These are phyloP conservation scores for Sporothrix variecibatus DNA, from an alignment of 2,329 filamentous ascomycete species.

Conservation along the genomic window DNA sequence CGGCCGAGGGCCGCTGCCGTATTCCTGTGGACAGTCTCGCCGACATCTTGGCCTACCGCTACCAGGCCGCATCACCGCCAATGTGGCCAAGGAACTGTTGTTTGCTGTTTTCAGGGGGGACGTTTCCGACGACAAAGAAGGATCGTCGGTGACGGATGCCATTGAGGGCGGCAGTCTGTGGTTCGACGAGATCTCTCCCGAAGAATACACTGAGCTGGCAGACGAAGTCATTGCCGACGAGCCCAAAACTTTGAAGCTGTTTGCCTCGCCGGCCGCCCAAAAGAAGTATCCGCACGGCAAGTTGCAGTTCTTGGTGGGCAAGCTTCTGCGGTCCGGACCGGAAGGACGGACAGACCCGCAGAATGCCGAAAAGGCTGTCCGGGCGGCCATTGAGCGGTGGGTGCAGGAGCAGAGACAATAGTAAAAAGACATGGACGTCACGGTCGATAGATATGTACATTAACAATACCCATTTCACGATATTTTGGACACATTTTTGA, in stretches of 20 bases:
- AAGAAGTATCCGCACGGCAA: conserved; percentile 55
- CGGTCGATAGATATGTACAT: not conserved
- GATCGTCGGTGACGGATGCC: conserved; percentile 42
- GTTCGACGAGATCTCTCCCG: conserved; percentile 53
- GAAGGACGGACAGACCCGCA: conserved; percentile 58
- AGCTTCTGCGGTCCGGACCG: conserved; percentile 57
- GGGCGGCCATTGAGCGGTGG: conserved; percentile 36
- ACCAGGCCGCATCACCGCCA: conserved; percentile 54
- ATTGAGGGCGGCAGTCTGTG: conserved; percentile 54
- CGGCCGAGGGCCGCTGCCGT: conserved; percentile 51
- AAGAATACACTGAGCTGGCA: conserved; percentile 54
- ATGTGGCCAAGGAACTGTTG: conserved; percentile 60
- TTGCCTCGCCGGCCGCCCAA: conserved; percentile 35
- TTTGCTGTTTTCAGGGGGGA: conserved; percentile 54
- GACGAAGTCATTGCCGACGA: conserved; percentile 48
- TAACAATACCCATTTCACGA: not conserved
- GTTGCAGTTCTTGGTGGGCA: conserved; percentile 62
- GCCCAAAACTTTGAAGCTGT: conserved; percentile 50
- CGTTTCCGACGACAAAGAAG: conserved; percentile 34
- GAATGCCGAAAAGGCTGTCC: conserved; percentile 52
- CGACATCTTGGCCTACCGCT: conserved; percentile 53
- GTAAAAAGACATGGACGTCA: not conserved
- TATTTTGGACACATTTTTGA: not conserved
- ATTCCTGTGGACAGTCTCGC: conserved; percentile 52
- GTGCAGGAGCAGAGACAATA: not conserved